A percentile compares a stretch with the other conserved stretches of the same genome.
These are phyloP conservation scores for Phytophthora citricola DNA, from an alignment of 352 stramenopile genomes.

Conservation along the genomic window DNA sequence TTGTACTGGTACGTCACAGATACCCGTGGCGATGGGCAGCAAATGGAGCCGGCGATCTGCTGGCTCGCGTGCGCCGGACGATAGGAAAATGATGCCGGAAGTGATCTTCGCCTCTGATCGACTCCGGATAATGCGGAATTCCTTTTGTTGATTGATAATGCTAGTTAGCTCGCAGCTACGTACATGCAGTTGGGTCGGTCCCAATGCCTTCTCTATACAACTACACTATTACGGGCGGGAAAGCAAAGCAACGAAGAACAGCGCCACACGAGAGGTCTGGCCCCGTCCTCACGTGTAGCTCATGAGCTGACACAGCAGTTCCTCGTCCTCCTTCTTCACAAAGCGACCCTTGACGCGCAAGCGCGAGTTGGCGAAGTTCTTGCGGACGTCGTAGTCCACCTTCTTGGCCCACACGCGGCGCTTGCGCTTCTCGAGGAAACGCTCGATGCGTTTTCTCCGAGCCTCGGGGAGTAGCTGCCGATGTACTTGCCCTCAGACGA, in stretches of 20 bases:
- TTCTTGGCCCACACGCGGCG: constrained; percentile 96
- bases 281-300: constrained; percentile 70
- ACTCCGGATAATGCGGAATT: constrained; percentile 10
- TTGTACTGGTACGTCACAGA: no score
- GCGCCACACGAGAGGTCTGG: constrained; percentile 22
- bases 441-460: constrained; percentile 84
- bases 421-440: constrained; percentile 94
- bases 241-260: constrained; percentile 41
- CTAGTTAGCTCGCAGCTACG: constrained; percentile 35
- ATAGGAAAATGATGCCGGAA: constrained; percentile 13
- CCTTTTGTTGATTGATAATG: constrained; percentile 34
- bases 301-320: constrained; percentile 86
- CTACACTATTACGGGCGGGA: constrained; percentile 40
- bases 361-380: constrained; percentile 99
- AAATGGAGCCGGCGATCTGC: constrained; percentile 17
- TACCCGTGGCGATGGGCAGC: constrained; percentile 15
- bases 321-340: constrained; percentile 99
- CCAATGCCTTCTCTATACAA: constrained; percentile 51
- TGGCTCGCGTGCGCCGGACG: constrained; percentile 6
- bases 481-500: constrained; percentile 71
- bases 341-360: constrained; percentile 98
- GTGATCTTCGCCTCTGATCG: constrained; percentile 17
- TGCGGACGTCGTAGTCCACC: constrained; percentile 98
- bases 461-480: constrained; percentile 89
- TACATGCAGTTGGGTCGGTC: constrained; percentile 40